Evolutionary conservation across 2,329 filamentous ascomycete genomes (phyloP).

Genomic region (Colletotrichum navitas): DNA sequence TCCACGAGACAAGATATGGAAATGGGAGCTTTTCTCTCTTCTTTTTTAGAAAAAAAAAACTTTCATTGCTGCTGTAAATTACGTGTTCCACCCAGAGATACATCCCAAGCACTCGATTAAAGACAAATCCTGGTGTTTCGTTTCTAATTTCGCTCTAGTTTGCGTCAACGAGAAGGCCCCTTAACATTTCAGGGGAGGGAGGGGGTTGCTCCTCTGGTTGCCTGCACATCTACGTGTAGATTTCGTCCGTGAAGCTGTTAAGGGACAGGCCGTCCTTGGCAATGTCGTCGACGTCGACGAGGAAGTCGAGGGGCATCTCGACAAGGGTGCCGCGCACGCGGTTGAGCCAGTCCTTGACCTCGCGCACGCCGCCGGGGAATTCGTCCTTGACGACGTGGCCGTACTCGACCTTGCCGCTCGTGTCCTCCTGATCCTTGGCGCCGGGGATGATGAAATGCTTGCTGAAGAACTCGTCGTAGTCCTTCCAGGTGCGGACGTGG

Average conservation of each 20-base stretch:
- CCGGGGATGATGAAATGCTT: conserved; percentile 73
- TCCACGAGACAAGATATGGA: neutral
- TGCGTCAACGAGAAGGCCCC: neutral
- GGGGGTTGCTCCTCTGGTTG: neutral
- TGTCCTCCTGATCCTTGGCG: conserved; percentile 54
- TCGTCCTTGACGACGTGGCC: conserved; percentile 89
- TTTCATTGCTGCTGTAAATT: neutral
- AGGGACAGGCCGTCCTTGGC: conserved; percentile 83
- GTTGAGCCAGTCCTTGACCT: conserved; percentile 78
- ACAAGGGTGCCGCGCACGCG: conserved; percentile 79
- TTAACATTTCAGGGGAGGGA: too few species aligned
- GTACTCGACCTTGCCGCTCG: conserved; percentile 75
- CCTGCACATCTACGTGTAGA: conserved; percentile 69
- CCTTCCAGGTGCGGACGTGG: conserved; percentile 75
- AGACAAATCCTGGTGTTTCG: neutral
- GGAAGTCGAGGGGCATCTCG: conserved; percentile 91
- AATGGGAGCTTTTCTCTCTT: neutral
- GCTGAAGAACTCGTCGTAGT: conserved; percentile 80
- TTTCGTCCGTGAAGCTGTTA: conserved; percentile 77
- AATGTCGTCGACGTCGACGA: conserved; percentile 85
- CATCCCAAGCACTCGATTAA: neutral
- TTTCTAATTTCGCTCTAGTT: neutral
- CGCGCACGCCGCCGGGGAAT: conserved; percentile 78
- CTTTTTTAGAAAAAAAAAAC: too few species aligned
- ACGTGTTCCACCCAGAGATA: neutral